A percentile compares a stretch with the other conserved stretches of the same genome.
phyloP scores from a whole-genome alignment of 192 early-diverging fungal species.

The Funneliformis mosseae region DNA sequence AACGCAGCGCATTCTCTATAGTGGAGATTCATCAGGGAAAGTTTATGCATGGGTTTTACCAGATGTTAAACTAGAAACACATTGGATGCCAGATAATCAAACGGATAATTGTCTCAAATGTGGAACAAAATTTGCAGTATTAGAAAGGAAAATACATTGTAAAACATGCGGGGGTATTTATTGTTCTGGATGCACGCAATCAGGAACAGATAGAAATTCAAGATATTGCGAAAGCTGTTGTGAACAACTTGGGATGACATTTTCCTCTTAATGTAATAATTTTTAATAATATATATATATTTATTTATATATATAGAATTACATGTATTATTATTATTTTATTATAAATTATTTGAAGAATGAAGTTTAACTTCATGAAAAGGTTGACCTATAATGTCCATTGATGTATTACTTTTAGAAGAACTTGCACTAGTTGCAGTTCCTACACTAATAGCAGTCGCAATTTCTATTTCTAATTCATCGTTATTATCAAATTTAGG shows the following conservation, averaged over 20 bases:
- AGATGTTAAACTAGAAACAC: conserved; percentile 49
- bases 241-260: conserved; percentile 3
- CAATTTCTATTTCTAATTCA: background rate
- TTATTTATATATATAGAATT: too few species aligned
- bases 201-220: conserved; percentile 17
- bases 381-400: background rate
- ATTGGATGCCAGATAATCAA: conserved; percentile 52
- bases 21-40: conserved; percentile 53
- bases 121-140: conserved; percentile 52
- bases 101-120: conserved; percentile 57
- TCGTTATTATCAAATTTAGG: background rate
- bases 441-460: background rate
- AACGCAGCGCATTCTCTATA: conserved; percentile 48
- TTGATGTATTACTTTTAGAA: background rate
- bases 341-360: background rate
- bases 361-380: background rate
- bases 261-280: background rate
- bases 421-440: background rate
- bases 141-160: conserved; percentile 57
- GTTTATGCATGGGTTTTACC: conserved; percentile 55
- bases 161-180: conserved; percentile 58
- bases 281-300: background rate
- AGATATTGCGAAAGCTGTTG: conserved; percentile 33
- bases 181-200: conserved; percentile 46
- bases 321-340: background rate